Evolutionary conservation across 768 basidiomycete genomes (phyloP).

Genomic region (Pleurotus tuber-regium): DNA sequence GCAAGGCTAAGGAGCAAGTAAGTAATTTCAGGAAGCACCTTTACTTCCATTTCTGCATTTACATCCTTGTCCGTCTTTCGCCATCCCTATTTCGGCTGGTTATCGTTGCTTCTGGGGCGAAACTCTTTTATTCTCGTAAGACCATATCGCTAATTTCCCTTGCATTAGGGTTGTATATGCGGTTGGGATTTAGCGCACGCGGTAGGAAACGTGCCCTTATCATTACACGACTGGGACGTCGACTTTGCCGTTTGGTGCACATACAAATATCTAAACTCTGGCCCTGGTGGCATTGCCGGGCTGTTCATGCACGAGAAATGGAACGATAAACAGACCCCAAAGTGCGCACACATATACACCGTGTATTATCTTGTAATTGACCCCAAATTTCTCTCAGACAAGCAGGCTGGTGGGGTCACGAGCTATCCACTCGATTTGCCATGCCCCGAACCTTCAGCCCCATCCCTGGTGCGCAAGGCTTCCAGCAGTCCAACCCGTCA

Average conservation of each 20-base stretch:
- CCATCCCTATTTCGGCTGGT: conserved; percentile 17
- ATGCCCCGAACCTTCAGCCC: conserved; percentile 87
- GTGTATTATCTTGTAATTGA: conserved; percentile 14
- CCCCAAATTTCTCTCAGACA: conserved; percentile 60
- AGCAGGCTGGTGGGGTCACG: conserved; percentile 99
- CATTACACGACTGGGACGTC: conserved; percentile 89
- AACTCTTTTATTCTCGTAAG: conserved; percentile 8
- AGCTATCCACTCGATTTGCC: conserved; percentile 79
- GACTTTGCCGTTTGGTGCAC: conserved; percentile 99
- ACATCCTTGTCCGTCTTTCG: not conserved
- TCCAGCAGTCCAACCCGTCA: conserved; percentile 94
- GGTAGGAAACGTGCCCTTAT: conserved; percentile 87
- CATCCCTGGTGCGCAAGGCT: conserved; percentile 89
- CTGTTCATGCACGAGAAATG: conserved; percentile 86
- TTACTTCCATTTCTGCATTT: conserved; percentile 7
- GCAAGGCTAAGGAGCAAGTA: conserved; percentile 82
- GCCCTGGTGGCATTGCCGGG: conserved; percentile 97
- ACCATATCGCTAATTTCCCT: conserved; percentile 15
- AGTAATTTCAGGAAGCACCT: conserved; percentile 11
- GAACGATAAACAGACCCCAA: conserved; percentile 59
- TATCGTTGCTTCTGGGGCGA: conserved; percentile 20
- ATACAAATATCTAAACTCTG: conserved; percentile 97
- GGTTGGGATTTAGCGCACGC: conserved; percentile 98
- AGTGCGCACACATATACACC: conserved; percentile 39
- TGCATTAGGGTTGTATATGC: conserved; percentile 80